Conservation (phyloP, 1,284 basidiomycete genomes). For the Rhodotorula sp. region DNA sequence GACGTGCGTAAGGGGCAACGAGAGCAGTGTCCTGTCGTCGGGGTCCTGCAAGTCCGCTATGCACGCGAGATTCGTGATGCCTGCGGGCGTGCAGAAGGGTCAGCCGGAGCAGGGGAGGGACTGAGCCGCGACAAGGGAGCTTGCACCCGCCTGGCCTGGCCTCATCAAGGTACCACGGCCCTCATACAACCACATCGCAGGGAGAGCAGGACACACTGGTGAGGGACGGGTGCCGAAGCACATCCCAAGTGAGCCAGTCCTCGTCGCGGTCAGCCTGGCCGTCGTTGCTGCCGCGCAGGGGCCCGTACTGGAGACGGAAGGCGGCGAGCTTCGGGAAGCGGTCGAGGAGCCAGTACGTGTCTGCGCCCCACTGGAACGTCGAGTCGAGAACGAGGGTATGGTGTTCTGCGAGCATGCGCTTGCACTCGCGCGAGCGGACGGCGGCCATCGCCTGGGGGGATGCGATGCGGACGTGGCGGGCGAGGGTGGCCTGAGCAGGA, state of each 20-base stretch:
- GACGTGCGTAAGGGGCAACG: slow-evolving; percentile 18
- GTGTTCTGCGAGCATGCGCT: slow-evolving; percentile 16
- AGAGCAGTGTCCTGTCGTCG: slow-evolving; percentile 15
- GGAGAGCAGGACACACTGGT: neutral
- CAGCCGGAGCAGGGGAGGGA: neutral
- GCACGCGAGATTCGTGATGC: slow-evolving; percentile 22
- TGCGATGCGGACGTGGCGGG: slow-evolving; percentile 22
- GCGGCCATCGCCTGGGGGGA: slow-evolving; percentile 14
- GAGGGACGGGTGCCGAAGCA: slow-evolving; percentile 29
- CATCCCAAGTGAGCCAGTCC: slow-evolving; percentile 32
- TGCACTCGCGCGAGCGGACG: slow-evolving; percentile 23
- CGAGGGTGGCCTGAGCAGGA: slow-evolving; percentile 22
- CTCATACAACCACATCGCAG: too few relatives aligned
- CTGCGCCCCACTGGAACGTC: slow-evolving; percentile 16
- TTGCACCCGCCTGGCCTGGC: too few relatives aligned
- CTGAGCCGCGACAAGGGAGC: too few relatives aligned
- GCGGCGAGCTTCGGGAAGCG: slow-evolving; percentile 17
- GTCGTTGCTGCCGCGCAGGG: slow-evolving; percentile 9
- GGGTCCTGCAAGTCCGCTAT: slow-evolving; percentile 28
- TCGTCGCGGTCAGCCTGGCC: slow-evolving; percentile 31
- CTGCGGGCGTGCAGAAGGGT: neutral
- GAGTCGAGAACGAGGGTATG: slow-evolving; percentile 21
- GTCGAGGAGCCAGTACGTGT: slow-evolving; percentile 32
- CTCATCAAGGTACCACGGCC: too few relatives aligned
- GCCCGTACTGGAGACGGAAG: slow-evolving; percentile 23